Evolutionary conservation across 73 alveolate genomes (phyloP).

Genomic region (Uronychia setigera): DNA sequence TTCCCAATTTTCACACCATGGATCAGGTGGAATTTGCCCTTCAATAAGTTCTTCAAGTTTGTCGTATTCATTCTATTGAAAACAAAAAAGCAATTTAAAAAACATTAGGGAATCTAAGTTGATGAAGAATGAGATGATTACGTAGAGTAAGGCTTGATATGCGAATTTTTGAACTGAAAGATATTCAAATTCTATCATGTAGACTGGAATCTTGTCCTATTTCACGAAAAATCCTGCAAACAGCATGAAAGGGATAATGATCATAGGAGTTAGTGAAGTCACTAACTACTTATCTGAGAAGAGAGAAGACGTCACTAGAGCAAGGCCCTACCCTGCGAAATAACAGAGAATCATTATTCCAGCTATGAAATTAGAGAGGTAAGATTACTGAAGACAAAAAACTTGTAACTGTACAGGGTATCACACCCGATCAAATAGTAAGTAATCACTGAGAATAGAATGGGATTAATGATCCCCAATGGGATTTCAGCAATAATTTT

Average conservation of each 20-base stretch:
- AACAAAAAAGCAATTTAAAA: too few species aligned
- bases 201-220: constrained; percentile 47
- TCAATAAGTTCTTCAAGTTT: too few species aligned
- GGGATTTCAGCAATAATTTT: constrained; percentile 67
- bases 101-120: too few species aligned
- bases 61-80: too few species aligned
- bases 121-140: too few species aligned
- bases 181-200: too few species aligned
- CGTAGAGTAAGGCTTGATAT: too few species aligned
- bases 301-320: constrained; percentile 9
- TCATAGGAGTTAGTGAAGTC: constrained; percentile 35
- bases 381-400: background rate
- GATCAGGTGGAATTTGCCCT: too few species aligned
- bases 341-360: too few species aligned
- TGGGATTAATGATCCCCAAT: constrained; percentile 19
- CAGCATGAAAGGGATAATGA: constrained; percentile 59
- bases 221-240: constrained; percentile 68
- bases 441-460: constrained; percentile 13
- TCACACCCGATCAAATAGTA: constrained; percentile 40
- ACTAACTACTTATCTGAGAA: constrained; percentile 43
- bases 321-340: constrained; percentile 1
- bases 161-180: too few species aligned
- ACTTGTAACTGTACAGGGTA: constrained; percentile 13
- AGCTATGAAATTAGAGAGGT: constrained; percentile 18
- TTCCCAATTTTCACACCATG: too few species aligned